Base-by-base conservation (phyloP, 2,329 filamentous ascomycete genomes). In the Xylaria sp. region DNA sequence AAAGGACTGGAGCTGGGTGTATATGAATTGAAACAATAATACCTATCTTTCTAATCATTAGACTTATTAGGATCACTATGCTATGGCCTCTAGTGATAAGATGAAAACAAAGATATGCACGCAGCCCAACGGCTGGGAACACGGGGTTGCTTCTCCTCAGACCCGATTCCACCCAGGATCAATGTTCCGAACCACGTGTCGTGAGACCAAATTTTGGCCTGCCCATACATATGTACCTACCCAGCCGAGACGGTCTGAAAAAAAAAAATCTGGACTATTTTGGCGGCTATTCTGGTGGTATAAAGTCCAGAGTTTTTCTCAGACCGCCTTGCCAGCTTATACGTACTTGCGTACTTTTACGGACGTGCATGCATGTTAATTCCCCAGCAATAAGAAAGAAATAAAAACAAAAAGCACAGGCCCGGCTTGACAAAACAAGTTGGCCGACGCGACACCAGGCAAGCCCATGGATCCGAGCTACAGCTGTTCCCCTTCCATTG, bases 401-500 rank as follows among this genome's bases (percentile, higher is more conserved):
- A 8, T 4, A n/a, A 23, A 43, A 31, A 31, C 4, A 31, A 31
- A 31, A 25, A 45, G 46, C 46, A 50, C 46, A 9, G 21, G 33
- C n/a, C 28, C 19, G 21, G 4, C 9, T 31, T 14, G 35, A 56
- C 14, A 19, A 37, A 42, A 54, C 56, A 45, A 38, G 49, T n/a
- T 31, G 28, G 28, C 9, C 43, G 43, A 49, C 25, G 23, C 33
- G 40, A 31, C 23, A 47, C 23, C 12, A 50, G 31, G 15, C 21
- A 46, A 25, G 43, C 6, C 14, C n/a, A 37, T 49, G 58, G 58
- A 38, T 52, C 59, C 37, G 52, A 21, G 28, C 45, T 38, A 62
- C 60, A 62, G 59, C 59, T 61, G 59, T 61, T 61, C 53, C 11
- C 19, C 23, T 53, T 40, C 37, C 9, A 62, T 58, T 63, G 60